Evolutionary conservation across 1,139 yeast species (phyloP).

Genomic region (Yamadazyma jaroonii): DNA sequence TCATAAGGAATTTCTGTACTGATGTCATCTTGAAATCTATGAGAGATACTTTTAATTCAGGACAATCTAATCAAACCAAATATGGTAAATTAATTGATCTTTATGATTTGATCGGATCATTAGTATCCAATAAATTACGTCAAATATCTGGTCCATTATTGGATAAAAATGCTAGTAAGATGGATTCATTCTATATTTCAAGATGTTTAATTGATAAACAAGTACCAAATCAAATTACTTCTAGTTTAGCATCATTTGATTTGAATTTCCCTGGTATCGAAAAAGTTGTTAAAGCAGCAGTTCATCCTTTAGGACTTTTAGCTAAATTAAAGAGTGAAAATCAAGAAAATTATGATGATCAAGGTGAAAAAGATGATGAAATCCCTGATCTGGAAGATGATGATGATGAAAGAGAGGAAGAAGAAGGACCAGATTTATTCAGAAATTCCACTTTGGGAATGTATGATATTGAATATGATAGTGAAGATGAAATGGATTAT

Average conservation of each 20-base stretch:
- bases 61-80: conserved; percentile 25
- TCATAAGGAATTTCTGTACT: conserved; percentile 69
- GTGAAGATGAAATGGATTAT: conserved; percentile 39
- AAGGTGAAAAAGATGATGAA: conserved; percentile 34
- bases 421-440: conserved; percentile 81
- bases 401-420: conserved; percentile 61
- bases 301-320: conserved; percentile 60
- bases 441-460: conserved; percentile 88
- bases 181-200: conserved; percentile 60
- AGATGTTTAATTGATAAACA: conserved; percentile 66
- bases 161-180: conserved; percentile 47
- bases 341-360: conserved; percentile 52
- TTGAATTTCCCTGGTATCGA: conserved; percentile 68
- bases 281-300: conserved; percentile 52
- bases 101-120: conserved; percentile 49
- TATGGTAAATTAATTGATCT: conserved; percentile 58
- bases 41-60: conserved; percentile 41
- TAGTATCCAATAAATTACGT: conserved; percentile 41
- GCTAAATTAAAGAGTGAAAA: conserved; percentile 61
- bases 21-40: conserved; percentile 67
- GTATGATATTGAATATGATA: conserved; percentile 83
- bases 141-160: conserved; percentile 43
- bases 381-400: conserved; percentile 43
- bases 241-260: conserved; percentile 61
- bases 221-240: conserved; percentile 56